Base-by-base conservation (phyloP, 345 rosid species). In the Acer negundo region DNA sequence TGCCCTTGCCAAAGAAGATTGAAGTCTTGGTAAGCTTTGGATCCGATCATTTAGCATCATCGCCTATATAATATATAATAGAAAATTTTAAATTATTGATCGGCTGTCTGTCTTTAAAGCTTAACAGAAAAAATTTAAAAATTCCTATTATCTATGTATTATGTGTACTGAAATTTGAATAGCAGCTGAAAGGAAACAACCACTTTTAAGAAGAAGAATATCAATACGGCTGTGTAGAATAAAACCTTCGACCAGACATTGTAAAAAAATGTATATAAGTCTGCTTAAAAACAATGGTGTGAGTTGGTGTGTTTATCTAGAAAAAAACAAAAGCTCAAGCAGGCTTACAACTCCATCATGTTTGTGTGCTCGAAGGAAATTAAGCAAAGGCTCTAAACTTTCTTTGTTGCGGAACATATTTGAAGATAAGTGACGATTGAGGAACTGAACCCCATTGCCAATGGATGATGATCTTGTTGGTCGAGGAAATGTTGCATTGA, bases 1-100 rank as follows among this genome's bases (percentile, higher is more conserved):
- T 55, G 91, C 91, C 76, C 80, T 89, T 28, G 80, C 82, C 81
- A 90, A 78, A 74, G 91, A 89, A 73, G 83, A 78, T 76, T 81
- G 89, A 70, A 90, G 92, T 47, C 70, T 74, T 49, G 81, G 62
- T 44, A 89, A 69, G 63, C 47, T 84, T 69, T 77, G 90, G 67
- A 89, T 78, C 20, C 88, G 76, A 44, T 86, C 94, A 81, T 90
- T 89, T 85, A 90, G 63, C 94, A 90, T 89, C 87, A 90, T 77
- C 16, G 77, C 82, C 92, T 87, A 79, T 70, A 75, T 51, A 58
- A 31, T 8, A 80, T 35, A 76, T 24, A 76, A 58, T 73, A 26
- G n/a, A 7, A 64, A 44, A 35, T 0, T 73, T 35, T 3, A n/a
- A 22, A 55, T 8, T n/a, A n/a, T 28, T 24, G 28, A 51, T 65